Base-by-base conservation (phyloP, 1,139 yeast species). In the Pichia sorboxylosa region DNA sequence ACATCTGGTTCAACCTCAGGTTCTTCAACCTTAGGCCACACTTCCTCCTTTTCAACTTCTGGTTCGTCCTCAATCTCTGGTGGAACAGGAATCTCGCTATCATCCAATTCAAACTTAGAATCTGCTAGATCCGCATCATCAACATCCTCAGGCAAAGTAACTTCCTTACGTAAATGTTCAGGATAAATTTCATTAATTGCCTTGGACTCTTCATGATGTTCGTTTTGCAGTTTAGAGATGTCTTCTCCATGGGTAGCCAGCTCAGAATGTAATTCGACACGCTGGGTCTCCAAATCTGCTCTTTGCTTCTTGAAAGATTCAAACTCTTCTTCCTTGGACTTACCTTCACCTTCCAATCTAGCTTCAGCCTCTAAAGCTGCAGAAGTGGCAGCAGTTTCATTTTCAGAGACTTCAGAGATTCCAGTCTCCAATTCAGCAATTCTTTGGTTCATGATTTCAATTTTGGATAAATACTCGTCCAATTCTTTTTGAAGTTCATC, bases 141-240 rank as follows among this genome's bases (percentile, higher is more conserved):
- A 10, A 48, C 25, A 16, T 49, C 49, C 41, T 65, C 72, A 38
- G 34, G 39, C 2, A n/a, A 34, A 17, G 61, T 51, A 17, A 70
- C 51, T 5, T 64, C 66, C 29, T 51, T 49, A 39, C 57, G 59
- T 46, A 70, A 58, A 51, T 71, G 77, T 32, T 65, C 72, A 11
- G 78, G 78, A 41, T 69, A 62, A 41, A 63, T 69, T 16, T 45
- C 49, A 44, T 69, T 69, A 42, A 70, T 64, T 38, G 58, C 58
- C 40, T 63, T 56, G 33, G 53, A 52, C 37, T 59, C 63, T 36
- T 61, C 56, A 43, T 64, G 49, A 24, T 57, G 57, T 36, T 57
- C 57, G 43, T 60, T 52, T 43, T 63, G 61, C 42, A 64, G 64
- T 2, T 58, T 58, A 47, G 68, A 72, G 51, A 69, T 49, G 24